Percentiles rank a stretch among this genome's conserved stretches.
Evolutionary conservation across 495 filamentous ascomycete genomes (phyloP).

Genomic region (Letharia columbiana): DNA sequence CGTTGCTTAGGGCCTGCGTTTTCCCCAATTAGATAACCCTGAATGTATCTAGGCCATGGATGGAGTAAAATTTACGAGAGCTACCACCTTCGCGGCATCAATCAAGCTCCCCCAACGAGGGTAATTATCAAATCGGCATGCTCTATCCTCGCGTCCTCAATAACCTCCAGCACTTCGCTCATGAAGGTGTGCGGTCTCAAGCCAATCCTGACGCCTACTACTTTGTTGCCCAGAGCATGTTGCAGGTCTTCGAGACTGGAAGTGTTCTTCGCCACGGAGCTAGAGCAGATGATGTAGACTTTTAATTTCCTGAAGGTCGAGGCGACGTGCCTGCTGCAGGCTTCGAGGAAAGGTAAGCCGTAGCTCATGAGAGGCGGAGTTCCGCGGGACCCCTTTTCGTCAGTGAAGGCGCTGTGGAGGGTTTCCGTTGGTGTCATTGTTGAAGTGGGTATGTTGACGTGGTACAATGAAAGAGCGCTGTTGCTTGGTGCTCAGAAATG

Average conservation of each 20-base stretch:
- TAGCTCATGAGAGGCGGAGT: slow-evolving; percentile 18
- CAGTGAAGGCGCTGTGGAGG: no score
- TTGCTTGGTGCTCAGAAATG: no score
- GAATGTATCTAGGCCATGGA: no score
- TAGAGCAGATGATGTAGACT: slow-evolving; percentile 53
- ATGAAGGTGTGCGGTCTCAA: slow-evolving; percentile 52
- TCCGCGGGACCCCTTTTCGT: no score
- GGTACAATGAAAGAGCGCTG: no score
- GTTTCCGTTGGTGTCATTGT: no score
- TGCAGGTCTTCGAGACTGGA: slow-evolving; percentile 39
- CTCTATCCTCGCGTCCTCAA: slow-evolving; percentile 37
- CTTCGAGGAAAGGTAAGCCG: slow-evolving; percentile 43
- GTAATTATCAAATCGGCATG: slow-evolving; percentile 51
- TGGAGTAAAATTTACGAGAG: slow-evolving; percentile 10
- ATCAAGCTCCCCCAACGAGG: slow-evolving; percentile 52
- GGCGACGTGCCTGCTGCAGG: slow-evolving; percentile 41
- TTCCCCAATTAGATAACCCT: no score
- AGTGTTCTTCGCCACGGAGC: slow-evolving; percentile 47
- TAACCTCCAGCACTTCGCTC: slow-evolving; percentile 50
- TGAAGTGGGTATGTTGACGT: no score
- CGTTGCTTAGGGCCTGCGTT: slow-evolving; percentile 34
- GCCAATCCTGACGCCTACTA: slow-evolving; percentile 46
- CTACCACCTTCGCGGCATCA: slow-evolving; percentile 52
- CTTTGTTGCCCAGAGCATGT: slow-evolving; percentile 30
- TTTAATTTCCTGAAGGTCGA: slow-evolving; percentile 41